Conservation (phyloP, 2,329 filamentous ascomycete genomes). For the Nemania sp. region DNA sequence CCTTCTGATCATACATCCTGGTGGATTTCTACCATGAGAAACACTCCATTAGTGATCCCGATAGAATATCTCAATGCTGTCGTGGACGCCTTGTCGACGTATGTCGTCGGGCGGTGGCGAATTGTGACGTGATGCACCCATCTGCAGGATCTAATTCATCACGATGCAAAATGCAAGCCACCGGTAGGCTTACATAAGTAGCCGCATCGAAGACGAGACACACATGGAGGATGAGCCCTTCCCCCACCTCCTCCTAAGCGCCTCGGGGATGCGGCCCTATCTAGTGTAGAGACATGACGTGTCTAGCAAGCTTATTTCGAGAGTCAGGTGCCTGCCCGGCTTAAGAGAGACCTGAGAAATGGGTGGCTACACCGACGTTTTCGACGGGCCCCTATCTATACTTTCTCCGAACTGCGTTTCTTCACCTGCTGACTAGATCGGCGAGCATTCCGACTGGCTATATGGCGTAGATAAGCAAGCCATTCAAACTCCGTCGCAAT, state of each 20-base stretch:
- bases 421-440: too few species aligned
- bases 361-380: neutral
- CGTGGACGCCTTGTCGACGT: too few species aligned
- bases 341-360: neutral
- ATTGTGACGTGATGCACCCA: too few species aligned
- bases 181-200: conserved; percentile 5
- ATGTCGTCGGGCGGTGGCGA: too few species aligned
- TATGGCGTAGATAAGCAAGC: too few species aligned
- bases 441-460: neutral
- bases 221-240: too few species aligned
- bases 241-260: too few species aligned
- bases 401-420: neutral
- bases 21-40: neutral
- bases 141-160: neutral
- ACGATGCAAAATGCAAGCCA: conserved; percentile 15
- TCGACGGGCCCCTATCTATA: neutral
- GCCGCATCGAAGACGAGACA: conserved; percentile 1
- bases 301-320: conserved; percentile 7
- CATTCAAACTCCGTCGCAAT: too few species aligned
- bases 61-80: too few species aligned
- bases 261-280: neutral
- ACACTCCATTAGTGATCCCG: neutral
- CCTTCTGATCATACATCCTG: too few species aligned
- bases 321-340: neutral
- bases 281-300: neutral